Percentiles rank a stretch among this genome's conserved stretches.
Conservation (phyloP, 2,329 filamentous ascomycete species). For the Penicillium sp. region DNA sequence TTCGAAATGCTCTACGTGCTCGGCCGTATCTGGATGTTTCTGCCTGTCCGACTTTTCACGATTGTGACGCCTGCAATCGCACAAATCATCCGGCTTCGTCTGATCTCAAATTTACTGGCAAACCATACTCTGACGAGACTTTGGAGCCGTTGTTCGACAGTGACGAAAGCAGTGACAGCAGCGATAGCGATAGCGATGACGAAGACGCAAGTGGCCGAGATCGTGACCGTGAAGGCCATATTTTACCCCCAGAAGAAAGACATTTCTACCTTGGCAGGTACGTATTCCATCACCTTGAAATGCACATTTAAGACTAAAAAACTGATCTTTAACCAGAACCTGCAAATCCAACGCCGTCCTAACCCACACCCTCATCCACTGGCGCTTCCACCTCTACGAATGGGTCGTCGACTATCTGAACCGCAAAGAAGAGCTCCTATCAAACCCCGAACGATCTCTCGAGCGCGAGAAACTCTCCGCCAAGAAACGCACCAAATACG, state of each 20-base stretch:
- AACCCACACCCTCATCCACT: conserved; percentile 69
- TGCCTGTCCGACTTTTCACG: conserved; percentile 40
- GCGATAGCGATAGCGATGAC: conserved; percentile 35
- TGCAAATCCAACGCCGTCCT: conserved; percentile 64
- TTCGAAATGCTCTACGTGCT: conserved; percentile 62
- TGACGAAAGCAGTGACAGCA: conserved; percentile 35
- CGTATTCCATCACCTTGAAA: conserved; percentile 13
- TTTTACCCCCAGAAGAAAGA: conserved; percentile 41
- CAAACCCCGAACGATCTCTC: conserved; percentile 51
- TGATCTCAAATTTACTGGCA: conserved; percentile 60
- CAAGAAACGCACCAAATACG: conserved; percentile 57
- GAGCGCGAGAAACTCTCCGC: conserved; percentile 59
- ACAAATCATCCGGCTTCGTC: conserved; percentile 64
- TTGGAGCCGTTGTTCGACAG: conserved; percentile 60
- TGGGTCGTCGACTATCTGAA: conserved; percentile 63
- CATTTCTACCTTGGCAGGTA: conserved; percentile 54
- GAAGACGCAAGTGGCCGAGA: neutral
- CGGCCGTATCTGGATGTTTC: conserved; percentile 59
- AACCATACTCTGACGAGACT: conserved; percentile 62
- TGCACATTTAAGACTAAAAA: neutral
- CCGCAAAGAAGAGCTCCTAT: conserved; percentile 54
- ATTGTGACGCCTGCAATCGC: conserved; percentile 69
- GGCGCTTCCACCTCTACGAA: conserved; percentile 70
- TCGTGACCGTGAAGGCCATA: conserved; percentile 34
- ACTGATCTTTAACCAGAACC: conserved; percentile 28